Evolutionary conservation across 441 rosid genomes (phyloP).

Genomic region (Adansonia madagascariensis): DNA sequence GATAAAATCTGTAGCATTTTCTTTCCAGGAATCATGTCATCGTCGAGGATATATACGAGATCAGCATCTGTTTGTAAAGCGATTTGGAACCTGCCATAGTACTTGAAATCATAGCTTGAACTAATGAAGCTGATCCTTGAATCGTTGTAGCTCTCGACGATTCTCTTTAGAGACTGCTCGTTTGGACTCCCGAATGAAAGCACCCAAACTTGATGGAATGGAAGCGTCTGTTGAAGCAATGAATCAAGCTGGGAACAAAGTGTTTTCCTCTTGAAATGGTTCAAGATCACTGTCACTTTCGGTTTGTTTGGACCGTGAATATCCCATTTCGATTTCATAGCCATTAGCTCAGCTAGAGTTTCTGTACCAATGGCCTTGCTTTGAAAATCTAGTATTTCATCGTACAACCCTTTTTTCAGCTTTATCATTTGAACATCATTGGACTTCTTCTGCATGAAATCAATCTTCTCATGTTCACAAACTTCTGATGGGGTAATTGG

Average conservation of each 20-base stretch:
- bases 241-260: constrained; percentile 92
- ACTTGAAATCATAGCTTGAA: constrained; percentile 90
- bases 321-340: constrained; percentile 87
- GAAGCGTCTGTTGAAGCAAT: constrained; percentile 81
- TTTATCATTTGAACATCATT: constrained; percentile 74
- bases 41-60: constrained; percentile 82
- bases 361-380: constrained; percentile 63
- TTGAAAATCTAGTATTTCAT: constrained; percentile 66
- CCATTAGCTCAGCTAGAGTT: constrained; percentile 67
- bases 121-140: constrained; percentile 88
- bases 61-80: constrained; percentile 92
- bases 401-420: constrained; percentile 72
- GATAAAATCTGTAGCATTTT: constrained; percentile 92
- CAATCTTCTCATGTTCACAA: constrained; percentile 88
- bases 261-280: constrained; percentile 95
- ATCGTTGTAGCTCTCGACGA: constrained; percentile 79
- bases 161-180: constrained; percentile 64
- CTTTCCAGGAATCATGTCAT: constrained; percentile 94
- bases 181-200: constrained; percentile 87
- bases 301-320: constrained; percentile 60
- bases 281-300: constrained; percentile 78
- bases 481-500: constrained; percentile 52
- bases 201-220: constrained; percentile 94
- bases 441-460: constrained; percentile 88
- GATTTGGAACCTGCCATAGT: constrained; percentile 96